Evolutionary conservation across 441 rosid species (phyloP).

Genomic region (Brassica balearica): DNA sequence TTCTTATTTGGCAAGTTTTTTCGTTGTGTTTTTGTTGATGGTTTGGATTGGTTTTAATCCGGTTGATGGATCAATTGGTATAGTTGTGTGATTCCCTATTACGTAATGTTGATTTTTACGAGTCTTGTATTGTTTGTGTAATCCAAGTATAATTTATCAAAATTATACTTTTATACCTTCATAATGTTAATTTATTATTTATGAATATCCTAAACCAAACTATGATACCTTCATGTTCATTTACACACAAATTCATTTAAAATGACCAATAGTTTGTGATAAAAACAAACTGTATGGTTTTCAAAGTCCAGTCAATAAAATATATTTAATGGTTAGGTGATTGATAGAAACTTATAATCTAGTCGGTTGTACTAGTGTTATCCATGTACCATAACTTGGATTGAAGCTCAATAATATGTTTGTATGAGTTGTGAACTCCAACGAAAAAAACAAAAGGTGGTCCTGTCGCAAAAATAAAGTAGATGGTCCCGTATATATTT

Average conservation of each 20-base stretch:
- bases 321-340: not conserved
- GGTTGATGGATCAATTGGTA: constrained; percentile 1
- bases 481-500: constrained; percentile 28
- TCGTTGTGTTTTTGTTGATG: not conserved
- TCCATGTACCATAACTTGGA: constrained; percentile 11
- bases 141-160: not conserved
- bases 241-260: not conserved
- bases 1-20: not conserved
- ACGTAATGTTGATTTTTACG: not conserved
- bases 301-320: not conserved
- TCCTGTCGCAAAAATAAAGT: constrained; percentile 10
- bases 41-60: not conserved
- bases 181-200: too few relatives aligned
- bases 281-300: not conserved
- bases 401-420: constrained; percentile 11
- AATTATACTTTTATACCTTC: not conserved
- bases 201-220: not conserved
- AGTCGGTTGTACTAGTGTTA: not conserved
- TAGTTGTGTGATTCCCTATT: constrained; percentile 19
- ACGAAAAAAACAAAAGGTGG: constrained; percentile 11
- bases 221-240: constrained; percentile 11
- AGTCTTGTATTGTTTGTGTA: constrained; percentile 8
- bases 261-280: not conserved
- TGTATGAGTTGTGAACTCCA: constrained; percentile 23
- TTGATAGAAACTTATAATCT: constrained; percentile 1